Base-by-base conservation (phyloP, 805 yeast genomes). In the Phaffomyces thermotolerans region DNA sequence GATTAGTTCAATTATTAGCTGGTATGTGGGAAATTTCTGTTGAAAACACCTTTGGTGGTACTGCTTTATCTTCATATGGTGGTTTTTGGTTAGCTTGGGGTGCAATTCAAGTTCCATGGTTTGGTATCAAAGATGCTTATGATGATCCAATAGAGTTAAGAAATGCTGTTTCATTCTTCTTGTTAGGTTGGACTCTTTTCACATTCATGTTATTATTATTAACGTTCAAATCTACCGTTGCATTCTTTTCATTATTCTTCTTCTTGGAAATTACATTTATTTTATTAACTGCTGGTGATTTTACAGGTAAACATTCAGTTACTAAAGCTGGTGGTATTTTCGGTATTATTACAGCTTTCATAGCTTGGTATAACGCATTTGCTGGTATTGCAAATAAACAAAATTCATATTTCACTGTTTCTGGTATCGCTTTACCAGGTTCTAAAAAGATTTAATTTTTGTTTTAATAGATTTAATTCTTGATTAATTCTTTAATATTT, bases 81-180 rank as follows among this genome's bases (percentile, higher is more conserved):
- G 83, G 81, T 4, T 83, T 81, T 60, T 82, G 89, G 89, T 57
- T 81, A 53, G 64, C 81, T 20, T 83, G 64, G 54, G 82, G 76
- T 29, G 81, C 86, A 2, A 71, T 83, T 37, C 61, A 73, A 48
- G 66, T 81, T 34, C 71, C 72, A 13, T 72, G 77, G 56, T 83
- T 82, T 60, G 84, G 84, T 29, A 77, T 82, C 45, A 62, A 60
- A 24, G 65, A 61, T 4, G 79, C 88, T 14, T 81, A 79, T 52
- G 58, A 55, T 5, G 71, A 60, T 33, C 58, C 57, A 18, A 53
- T 52, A 3, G 65, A 67, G 41, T 60, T 74, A 22, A 59, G 54
- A 9, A 66, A 72, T 51, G 85, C 83, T 4, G 56, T 80, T 17
- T 84, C 84, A 0, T 72, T 81, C 56, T 81, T 64, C 56, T 55